A percentile compares a stretch with the other conserved stretches of the same genome.
Evolutionary conservation across 148 eudicot genomes (phyloP).

Genomic region (Hydrangea macrophylla): DNA sequence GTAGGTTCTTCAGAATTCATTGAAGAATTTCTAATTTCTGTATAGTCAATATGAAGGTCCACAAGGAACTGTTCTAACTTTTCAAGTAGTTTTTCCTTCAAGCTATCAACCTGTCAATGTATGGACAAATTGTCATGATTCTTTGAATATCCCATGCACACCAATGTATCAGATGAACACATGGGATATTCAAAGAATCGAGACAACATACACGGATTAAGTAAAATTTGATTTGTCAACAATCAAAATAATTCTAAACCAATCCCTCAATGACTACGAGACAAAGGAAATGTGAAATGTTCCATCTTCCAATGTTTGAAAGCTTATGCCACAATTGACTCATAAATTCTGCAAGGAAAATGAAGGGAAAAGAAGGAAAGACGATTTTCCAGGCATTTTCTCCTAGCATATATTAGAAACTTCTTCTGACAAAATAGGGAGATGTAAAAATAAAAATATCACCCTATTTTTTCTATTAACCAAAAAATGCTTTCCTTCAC

Average conservation of each 20-base stretch:
- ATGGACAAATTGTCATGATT: slow-evolving; percentile 18
- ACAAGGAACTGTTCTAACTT: slow-evolving; percentile 84
- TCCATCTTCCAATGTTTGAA: neutral
- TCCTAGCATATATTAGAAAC: no score
- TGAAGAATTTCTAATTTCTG: slow-evolving; percentile 30
- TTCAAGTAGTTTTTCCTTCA: slow-evolving; percentile 81
- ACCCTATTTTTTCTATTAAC: no score
- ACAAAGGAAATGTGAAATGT: neutral
- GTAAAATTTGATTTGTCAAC: neutral
- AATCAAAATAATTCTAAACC: slow-evolving; percentile 1
- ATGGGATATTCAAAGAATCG: neutral
- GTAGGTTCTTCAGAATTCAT: slow-evolving; percentile 36
- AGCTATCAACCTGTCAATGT: slow-evolving; percentile 67
- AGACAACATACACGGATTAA: neutral
- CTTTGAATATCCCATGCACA: no score
- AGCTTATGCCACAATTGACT: no score
- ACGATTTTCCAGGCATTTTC: no score
- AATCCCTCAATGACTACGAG: neutral
- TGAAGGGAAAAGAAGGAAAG: no score
- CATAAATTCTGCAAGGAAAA: no score
- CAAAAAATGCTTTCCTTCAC: no score
- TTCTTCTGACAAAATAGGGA: no score
- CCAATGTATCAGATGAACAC: slow-evolving; percentile 4
- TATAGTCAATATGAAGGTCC: slow-evolving; percentile 58
- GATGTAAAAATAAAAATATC: no score